Conservation (phyloP, 2,329 filamentous ascomycete species). For the Calonectria pauciramosa region DNA sequence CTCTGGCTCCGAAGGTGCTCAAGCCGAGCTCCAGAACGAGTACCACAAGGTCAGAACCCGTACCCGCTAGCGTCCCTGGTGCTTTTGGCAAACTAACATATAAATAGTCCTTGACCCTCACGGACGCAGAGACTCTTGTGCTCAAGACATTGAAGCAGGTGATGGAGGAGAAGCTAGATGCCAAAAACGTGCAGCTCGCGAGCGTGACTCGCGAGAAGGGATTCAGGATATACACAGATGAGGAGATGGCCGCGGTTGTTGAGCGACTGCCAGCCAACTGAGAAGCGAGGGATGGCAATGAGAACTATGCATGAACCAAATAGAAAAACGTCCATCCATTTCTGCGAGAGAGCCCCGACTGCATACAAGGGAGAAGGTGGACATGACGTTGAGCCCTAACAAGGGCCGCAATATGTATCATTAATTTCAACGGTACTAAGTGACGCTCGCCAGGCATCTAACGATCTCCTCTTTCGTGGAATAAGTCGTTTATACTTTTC, state of each 20-base stretch:
- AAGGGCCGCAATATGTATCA: conserved; percentile 44
- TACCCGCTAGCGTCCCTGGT: background rate
- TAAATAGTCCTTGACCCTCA: conserved; percentile 83
- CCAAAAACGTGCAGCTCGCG: conserved; percentile 98
- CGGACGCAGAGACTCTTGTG: conserved; percentile 93
- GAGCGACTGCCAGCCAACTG: conserved; percentile 81
- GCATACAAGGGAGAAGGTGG: conserved; percentile 31
- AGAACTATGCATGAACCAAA: conserved; percentile 36
- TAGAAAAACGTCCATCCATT: conserved; percentile 32
- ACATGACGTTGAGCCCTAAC: conserved; percentile 19
- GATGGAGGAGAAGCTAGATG: conserved; percentile 99
- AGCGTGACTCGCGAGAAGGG: conserved; percentile 98
- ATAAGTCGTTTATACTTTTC: conserved; percentile 4
- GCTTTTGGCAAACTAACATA: conserved; percentile 16
- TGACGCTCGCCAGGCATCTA: conserved; percentile 30
- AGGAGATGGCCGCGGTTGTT: conserved; percentile 96
- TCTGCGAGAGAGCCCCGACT: conserved; percentile 28
- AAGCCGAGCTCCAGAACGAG: conserved; percentile 98
- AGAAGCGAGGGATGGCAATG: conserved; percentile 32
- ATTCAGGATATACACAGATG: conserved; percentile 98
- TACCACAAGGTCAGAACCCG: conserved; percentile 82
- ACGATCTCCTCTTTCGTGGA: background rate
- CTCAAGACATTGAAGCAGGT: conserved; percentile 99
- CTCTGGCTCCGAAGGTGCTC: conserved; percentile 95
- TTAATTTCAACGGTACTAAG: conserved; percentile 44